Evolutionary conservation across 805 yeast species (phyloP).

Genomic region (Sugiyamaella valdiviana): DNA sequence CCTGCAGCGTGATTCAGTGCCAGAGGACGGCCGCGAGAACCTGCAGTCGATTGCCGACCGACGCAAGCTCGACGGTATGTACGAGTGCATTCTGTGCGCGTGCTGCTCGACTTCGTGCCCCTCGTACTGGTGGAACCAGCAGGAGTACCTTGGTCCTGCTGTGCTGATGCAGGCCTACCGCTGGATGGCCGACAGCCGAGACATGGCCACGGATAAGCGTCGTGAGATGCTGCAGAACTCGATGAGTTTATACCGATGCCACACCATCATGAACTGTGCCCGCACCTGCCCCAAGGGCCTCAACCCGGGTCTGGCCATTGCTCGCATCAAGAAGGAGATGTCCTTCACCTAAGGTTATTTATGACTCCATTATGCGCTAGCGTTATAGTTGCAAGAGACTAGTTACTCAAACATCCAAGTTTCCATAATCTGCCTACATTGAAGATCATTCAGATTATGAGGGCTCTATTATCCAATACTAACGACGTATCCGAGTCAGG

Average conservation of each 20-base stretch:
- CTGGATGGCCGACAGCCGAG: conserved; percentile 97
- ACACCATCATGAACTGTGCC: conserved; percentile 98
- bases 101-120: conserved; percentile 99
- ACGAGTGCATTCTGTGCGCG: conserved; percentile 97
- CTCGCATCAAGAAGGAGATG: conserved; percentile 90
- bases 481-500: too few species aligned
- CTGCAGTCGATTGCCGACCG: conserved; percentile 88
- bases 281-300: conserved; percentile 97
- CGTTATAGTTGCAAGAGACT: neutral
- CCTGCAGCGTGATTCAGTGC: conserved; percentile 73
- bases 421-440: too few species aligned
- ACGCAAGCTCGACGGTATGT: conserved; percentile 91
- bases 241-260: conserved; percentile 97
- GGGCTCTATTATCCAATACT: too few species aligned
- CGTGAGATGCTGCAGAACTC: conserved; percentile 89
- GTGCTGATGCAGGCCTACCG: conserved; percentile 98
- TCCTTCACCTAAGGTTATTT: conserved; percentile 46
- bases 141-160: conserved; percentile 97
- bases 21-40: conserved; percentile 89
- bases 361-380: neutral
- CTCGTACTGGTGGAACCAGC: conserved; percentile 99
- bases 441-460: neutral
- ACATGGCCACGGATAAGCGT: conserved; percentile 76
- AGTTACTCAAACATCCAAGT: neutral
- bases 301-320: conserved; percentile 97